Evolutionary conservation across 2,329 filamentous ascomycete genomes (phyloP), one percentile per base, ranked within the genome.

Genomic region (Fusarium xyrophilum): DNA sequence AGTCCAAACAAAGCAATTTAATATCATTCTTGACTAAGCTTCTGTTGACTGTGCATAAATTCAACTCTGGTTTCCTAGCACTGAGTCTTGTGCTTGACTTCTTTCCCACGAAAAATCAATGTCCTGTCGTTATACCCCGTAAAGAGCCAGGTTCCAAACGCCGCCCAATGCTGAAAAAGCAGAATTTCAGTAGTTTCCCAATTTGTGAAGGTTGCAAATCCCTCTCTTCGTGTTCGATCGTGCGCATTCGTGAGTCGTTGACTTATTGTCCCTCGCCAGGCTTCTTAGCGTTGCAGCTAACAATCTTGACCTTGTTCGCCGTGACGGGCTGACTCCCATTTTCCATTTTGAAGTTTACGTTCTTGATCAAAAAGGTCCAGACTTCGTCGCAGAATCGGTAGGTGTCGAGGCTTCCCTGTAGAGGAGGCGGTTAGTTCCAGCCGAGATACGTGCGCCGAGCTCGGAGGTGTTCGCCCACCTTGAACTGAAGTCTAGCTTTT

Each of bases 341-440:
- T 74, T 98, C 95, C 83, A 98, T 91, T 83, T 99, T 99, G 84
- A 99, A 98, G n/a, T 90, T 93, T 58, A 98, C 94, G 72, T 98
- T 96, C 82, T 97, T 97, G 81, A 99, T 97, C 61, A 99, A 87
- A 80, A 99, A 99, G 3, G 96, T 99, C 96, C 96, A 99, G 62
- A 99, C 96, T 82, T 99, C 96, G 81, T 99, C 96, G 83, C 96
- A 99, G 86, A 99, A 99, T 73, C 96, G 91, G 84, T 99, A 99
- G 19, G 96, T 98, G 79, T 98, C 94, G 68, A 99, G 89, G 77
- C 96, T 96, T 48, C 96, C 96, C 95, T 97, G 23, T 28, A 27
- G n/a, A 35, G 19, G 27, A 47, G 15, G n/a, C 36, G 33, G 30
- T 69, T 35, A 69, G 50, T 36, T 14, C 33, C 35, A 32, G 5